Percentiles rank a stretch among this genome's conserved stretches.
Conservation (phyloP, 2,329 filamentous ascomycete species). For the Pseudovirgaria hyperparasitica region DNA sequence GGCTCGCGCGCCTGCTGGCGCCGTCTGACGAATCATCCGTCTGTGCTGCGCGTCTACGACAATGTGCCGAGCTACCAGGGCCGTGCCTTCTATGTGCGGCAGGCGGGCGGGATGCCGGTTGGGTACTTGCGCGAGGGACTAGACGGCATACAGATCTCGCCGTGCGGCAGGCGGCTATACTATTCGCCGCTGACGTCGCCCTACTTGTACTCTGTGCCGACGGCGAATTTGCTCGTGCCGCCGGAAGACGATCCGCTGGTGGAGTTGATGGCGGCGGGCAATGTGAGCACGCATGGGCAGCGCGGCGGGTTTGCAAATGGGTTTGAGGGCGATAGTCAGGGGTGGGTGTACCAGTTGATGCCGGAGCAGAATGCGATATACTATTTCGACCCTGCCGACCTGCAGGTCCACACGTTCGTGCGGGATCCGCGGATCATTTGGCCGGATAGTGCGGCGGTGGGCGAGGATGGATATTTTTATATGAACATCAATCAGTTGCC, state of each 20-base stretch:
- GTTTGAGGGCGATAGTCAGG: slow-evolving; percentile 37
- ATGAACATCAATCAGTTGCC: slow-evolving; percentile 38
- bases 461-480: slow-evolving; percentile 28
- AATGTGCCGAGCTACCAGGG: slow-evolving; percentile 36
- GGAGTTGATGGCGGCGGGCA: slow-evolving; percentile 30
- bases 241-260: slow-evolving; percentile 29
- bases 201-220: slow-evolving; percentile 33
- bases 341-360: slow-evolving; percentile 34
- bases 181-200: slow-evolving; percentile 30
- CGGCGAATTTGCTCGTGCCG: slow-evolving; percentile 27
- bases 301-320: slow-evolving; percentile 37
- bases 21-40: slow-evolving; percentile 29
- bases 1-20: slow-evolving; percentile 35
- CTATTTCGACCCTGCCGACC: slow-evolving; percentile 30
- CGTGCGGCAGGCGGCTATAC: slow-evolving; percentile 33
- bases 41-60: slow-evolving; percentile 20
- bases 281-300: slow-evolving; percentile 33
- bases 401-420: slow-evolving; percentile 30
- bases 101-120: slow-evolving; percentile 17
- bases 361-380: slow-evolving; percentile 35
- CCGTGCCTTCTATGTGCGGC: slow-evolving; percentile 29
- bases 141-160: slow-evolving; percentile 37
- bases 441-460: slow-evolving; percentile 29
- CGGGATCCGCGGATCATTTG: slow-evolving; percentile 35
- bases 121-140: slow-evolving; percentile 30